Evolutionary conservation across 768 basidiomycete species (phyloP).

Genomic region (Lyophyllum decastes): DNA sequence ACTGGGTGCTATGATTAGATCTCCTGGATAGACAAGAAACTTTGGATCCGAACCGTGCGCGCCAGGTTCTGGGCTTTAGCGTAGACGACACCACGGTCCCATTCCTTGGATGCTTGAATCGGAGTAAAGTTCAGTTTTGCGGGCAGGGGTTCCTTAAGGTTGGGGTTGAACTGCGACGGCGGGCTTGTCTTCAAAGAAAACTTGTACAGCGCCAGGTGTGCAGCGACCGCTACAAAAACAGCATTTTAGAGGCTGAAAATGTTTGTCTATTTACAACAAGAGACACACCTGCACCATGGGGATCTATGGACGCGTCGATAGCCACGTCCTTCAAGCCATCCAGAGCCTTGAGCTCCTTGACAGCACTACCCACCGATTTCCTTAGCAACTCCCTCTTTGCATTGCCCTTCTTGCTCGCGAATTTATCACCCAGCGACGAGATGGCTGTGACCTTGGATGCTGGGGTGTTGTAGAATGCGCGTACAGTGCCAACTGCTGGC

Average conservation of each 20-base stretch:
- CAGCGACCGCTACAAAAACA: slow-evolving; percentile 62
- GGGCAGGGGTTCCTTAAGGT: slow-evolving; percentile 49
- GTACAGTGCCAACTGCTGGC: slow-evolving; percentile 62
- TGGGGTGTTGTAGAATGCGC: slow-evolving; percentile 64
- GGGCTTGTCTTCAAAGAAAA: slow-evolving; percentile 80
- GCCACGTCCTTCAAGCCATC: slow-evolving; percentile 63
- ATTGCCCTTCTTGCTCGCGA: slow-evolving; percentile 42
- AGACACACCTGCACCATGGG: slow-evolving; percentile 74
- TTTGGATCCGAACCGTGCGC: slow-evolving; percentile 55
- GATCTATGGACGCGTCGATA: slow-evolving; percentile 65
- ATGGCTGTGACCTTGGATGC: slow-evolving; percentile 49
- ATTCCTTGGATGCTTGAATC: slow-evolving; percentile 50
- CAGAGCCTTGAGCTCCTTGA: slow-evolving; percentile 65
- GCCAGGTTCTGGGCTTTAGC: slow-evolving; percentile 81
- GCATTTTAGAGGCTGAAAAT: not conserved
- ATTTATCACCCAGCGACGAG: slow-evolving; percentile 60
- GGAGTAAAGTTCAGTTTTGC: slow-evolving; percentile 53
- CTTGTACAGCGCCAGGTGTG: slow-evolving; percentile 72
- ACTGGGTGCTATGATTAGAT: slow-evolving; percentile 34
- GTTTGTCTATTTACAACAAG: not conserved
- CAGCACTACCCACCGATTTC: slow-evolving; percentile 69
- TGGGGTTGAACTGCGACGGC: slow-evolving; percentile 66
- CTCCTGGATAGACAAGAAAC: not conserved
- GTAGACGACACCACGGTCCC: slow-evolving; percentile 75
- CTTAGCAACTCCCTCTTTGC: slow-evolving; percentile 67